Evolutionary conservation across 2,329 filamentous ascomycete species (phyloP).

Genomic region (Aspergillus ruber): DNA sequence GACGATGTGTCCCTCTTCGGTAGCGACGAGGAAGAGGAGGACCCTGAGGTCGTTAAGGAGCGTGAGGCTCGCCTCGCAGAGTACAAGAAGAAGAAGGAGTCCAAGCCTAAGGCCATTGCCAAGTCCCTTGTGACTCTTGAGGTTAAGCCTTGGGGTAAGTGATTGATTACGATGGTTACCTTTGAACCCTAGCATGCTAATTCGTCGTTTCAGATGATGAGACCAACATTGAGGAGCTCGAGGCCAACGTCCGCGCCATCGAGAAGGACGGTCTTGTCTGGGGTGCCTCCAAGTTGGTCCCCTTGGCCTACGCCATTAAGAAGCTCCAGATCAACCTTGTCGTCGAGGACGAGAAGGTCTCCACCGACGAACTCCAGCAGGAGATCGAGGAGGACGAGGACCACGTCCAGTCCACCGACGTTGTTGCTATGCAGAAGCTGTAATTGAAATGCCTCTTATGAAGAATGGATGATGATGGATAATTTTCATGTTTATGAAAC

Average conservation of each 20-base stretch:
- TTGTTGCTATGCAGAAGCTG: slow-evolving; percentile 88
- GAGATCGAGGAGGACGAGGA: slow-evolving; percentile 84
- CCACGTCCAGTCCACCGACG: slow-evolving; percentile 88
- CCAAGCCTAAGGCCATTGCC: slow-evolving; percentile 82
- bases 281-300: slow-evolving; percentile 83
- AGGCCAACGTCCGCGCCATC: slow-evolving; percentile 72
- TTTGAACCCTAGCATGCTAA: slow-evolving; percentile 12
- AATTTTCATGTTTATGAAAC: slow-evolving; percentile 28
- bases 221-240: slow-evolving; percentile 81
- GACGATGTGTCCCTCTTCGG: slow-evolving; percentile 92
- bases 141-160: slow-evolving; percentile 97
- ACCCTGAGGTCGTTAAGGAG: slow-evolving; percentile 74
- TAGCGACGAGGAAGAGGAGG: slow-evolving; percentile 85
- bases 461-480: slow-evolving; percentile 30
- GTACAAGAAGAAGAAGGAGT: slow-evolving; percentile 95
- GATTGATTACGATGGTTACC: slow-evolving; percentile 1
- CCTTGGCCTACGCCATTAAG: slow-evolving; percentile 96
- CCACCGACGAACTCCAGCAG: slow-evolving; percentile 77
- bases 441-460: slow-evolving; percentile 47
- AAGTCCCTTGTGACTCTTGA: slow-evolving; percentile 96
- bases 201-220: slow-evolving; percentile 61
- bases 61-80: slow-evolving; percentile 86
- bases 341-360: slow-evolving; percentile 94
- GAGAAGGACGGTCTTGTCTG: slow-evolving; percentile 92
- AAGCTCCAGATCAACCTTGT: slow-evolving; percentile 99